A percentile compares a stretch with the other conserved stretches of the same genome.
Conservation (phyloP, 2,329 filamentous ascomycete species). For the Alternaria triticina region DNA sequence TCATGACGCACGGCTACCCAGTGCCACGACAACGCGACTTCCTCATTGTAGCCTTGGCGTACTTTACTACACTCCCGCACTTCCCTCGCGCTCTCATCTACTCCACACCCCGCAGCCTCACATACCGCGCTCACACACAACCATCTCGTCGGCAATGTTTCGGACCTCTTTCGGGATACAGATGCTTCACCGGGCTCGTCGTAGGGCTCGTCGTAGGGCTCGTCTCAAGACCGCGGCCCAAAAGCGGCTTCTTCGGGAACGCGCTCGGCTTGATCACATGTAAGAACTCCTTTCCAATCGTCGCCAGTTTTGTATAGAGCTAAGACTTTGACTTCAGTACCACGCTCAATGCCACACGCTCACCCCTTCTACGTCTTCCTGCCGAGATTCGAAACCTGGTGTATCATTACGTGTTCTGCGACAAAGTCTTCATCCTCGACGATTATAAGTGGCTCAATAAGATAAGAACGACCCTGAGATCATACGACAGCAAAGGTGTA, state of each 20-base stretch:
- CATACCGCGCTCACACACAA: too few species aligned
- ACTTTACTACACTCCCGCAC: not conserved
- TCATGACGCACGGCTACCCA: not conserved
- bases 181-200: not conserved
- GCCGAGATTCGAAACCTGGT: constrained; percentile 8
- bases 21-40: not conserved
- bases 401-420: constrained; percentile 3
- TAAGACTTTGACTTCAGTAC: too few species aligned
- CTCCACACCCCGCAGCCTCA: too few species aligned
- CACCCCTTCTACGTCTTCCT: not conserved
- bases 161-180: not conserved
- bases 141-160: not conserved
- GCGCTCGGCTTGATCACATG: fast-evolving
- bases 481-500: too few species aligned
- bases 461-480: too few species aligned
- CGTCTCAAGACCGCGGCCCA: not conserved
- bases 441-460: too few species aligned
- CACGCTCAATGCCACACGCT: not conserved
- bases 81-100: not conserved
- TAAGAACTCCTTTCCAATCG: not conserved
- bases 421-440: too few species aligned
- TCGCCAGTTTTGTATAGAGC: too few species aligned
- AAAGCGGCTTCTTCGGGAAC: not conserved
- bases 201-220: not conserved
- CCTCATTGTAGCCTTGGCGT: not conserved